These are phyloP conservation scores for Excoecaria cochinchinensis DNA, from an alignment of 345 rosid species.

Conservation along the genomic window DNA sequence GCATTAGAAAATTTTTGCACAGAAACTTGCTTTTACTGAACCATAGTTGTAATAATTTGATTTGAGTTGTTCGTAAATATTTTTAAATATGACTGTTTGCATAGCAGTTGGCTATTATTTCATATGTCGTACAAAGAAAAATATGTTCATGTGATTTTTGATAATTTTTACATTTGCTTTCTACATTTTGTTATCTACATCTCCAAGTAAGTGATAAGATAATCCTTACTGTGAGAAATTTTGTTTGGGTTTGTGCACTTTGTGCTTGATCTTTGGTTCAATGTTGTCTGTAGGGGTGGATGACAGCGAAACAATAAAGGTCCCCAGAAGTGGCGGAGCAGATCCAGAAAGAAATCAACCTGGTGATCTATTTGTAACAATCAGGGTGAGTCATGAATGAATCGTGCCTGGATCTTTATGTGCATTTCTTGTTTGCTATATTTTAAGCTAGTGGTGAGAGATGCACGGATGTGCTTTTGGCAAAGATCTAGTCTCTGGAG, in stretches of 20 bases:
- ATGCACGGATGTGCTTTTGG: no score
- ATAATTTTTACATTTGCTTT: neutral
- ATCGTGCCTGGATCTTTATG: neutral
- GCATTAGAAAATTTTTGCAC: neutral
- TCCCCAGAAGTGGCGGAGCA: constrained; percentile 81
- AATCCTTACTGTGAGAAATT: neutral
- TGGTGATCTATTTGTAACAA: constrained; percentile 81
- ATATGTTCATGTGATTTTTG: neutral
- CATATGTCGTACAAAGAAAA: neutral
- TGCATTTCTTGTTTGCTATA: no score
- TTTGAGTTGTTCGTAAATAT: neutral
- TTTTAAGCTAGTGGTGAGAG: no score
- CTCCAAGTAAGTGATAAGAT: no score
- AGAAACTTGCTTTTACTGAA: neutral
- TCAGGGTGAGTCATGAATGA: constrained; percentile 52
- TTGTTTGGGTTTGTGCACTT: neutral
- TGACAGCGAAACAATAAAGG: constrained; percentile 67
- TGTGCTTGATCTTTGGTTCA: neutral
- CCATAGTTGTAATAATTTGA: neutral
- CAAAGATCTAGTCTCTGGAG: no score
- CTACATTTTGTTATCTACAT: neutral
- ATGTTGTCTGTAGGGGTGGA: constrained; percentile 67
- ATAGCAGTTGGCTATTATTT: neutral
- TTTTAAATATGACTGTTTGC: neutral
- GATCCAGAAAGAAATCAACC: constrained; percentile 96